Percentiles rank a stretch among this genome's conserved stretches.
phyloP scores from a whole-genome alignment of 2,329 filamentous ascomycete genomes.

The Pseudocercospora macadamiae region DNA sequence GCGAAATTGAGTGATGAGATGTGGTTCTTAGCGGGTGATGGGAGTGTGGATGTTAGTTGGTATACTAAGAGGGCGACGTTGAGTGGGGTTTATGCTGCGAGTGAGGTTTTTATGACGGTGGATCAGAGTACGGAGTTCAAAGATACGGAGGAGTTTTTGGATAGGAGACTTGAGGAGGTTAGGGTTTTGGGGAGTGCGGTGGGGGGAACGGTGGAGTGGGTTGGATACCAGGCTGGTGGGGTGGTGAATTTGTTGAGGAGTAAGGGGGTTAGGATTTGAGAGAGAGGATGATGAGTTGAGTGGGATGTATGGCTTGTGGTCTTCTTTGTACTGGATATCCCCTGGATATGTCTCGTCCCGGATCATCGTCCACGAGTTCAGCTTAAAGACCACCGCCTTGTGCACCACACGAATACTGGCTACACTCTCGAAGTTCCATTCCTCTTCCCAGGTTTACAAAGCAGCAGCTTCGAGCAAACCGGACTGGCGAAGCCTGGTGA shows the following conservation, averaged over 20 bases:
- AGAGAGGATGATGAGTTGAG: too few relatives aligned
- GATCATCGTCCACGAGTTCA: too few relatives aligned
- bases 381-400: too few relatives aligned
- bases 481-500: too few relatives aligned
- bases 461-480: too few relatives aligned
- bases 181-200: constrained; percentile 64
- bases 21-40: constrained; percentile 81
- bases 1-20: constrained; percentile 88
- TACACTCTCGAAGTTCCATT: too few relatives aligned
- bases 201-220: constrained; percentile 71
- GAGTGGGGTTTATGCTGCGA: constrained; percentile 67
- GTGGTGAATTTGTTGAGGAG: constrained; percentile 82
- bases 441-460: too few relatives aligned
- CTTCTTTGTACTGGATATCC: too few relatives aligned
- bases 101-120: constrained; percentile 93
- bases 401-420: too few relatives aligned
- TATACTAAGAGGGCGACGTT: constrained; percentile 73
- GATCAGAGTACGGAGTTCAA: constrained; percentile 73
- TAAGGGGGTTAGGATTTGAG: constrained; percentile 79
- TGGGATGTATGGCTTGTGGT: too few relatives aligned
- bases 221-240: constrained; percentile 78
- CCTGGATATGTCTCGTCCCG: too few relatives aligned
- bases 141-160: constrained; percentile 80
- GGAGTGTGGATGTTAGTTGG: constrained; percentile 81
- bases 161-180: constrained; percentile 72